Evolutionary conservation across 2,329 filamentous ascomycete genomes (phyloP), one percentile per base, ranked within the genome.

Genomic region (Sarocladium brachiariae): DNA sequence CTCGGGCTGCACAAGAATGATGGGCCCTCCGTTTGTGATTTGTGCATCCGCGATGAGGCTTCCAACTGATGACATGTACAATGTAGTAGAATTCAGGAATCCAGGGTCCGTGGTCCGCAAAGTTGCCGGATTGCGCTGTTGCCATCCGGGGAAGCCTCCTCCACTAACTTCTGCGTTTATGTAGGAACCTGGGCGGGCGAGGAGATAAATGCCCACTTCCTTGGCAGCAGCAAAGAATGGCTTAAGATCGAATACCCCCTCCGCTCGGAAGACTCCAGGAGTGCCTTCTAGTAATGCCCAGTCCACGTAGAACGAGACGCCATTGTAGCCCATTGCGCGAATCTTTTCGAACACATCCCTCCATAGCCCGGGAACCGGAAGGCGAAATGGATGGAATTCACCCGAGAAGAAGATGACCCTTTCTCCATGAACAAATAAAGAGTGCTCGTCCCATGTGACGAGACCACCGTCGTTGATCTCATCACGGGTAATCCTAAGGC

Each of bases 291-390:
- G 65, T 2, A 92, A 69, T 2, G 84, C 86, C 89, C 87, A 95
- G 58, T 90, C 78, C 6, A 84, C 74, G 59, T 92, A 92, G 64
- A 91, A 89, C 0, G 86, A 89, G 1, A 91, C 84, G 39, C 80
- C 78, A 58, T 87, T 92, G 68, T 89, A 91, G 0, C 89, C 89
- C 1, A 90, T 68, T 0, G 87, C 84, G 65, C 86, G 90, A 64
- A 92, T 81, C 67, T 95, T 95, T 59, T 93, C 84, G 58, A 95
- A 85, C 2, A 92, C 62, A 56, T 92, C 88, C 8, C 87, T 71
- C 71, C 83, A 76, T 13, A 30, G 27, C 13, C 27, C 27, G 13
- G 27, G 27, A 7, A 30, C 71, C 0, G 74, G 72, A 1, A 75
- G 63, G 1, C 74, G 68, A 50, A 74, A 90, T 0, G 86, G 84